Percentiles rank a stretch among this genome's conserved stretches.
Evolutionary conservation across 2,329 filamentous ascomycete genomes (phyloP).

Genomic region (Alternaria sp.): DNA sequence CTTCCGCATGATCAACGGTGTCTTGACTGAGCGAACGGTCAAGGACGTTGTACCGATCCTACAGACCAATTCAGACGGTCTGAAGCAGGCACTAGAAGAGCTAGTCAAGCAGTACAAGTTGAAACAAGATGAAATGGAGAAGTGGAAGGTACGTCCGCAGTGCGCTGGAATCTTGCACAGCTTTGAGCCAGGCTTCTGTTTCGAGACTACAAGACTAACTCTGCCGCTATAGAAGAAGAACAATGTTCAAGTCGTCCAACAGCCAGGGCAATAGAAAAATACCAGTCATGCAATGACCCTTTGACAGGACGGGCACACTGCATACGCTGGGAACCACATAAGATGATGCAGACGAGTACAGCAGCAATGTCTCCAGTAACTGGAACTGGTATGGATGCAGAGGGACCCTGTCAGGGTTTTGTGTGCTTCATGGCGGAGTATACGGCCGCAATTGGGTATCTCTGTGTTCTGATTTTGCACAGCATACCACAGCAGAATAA

Average conservation of each 20-base stretch:
- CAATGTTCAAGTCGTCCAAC: conserved; percentile 85
- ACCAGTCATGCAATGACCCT: conserved; percentile 21
- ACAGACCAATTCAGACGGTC: conserved; percentile 89
- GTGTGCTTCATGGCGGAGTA: not conserved
- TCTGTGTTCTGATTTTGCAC: not conserved
- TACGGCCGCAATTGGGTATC: not conserved
- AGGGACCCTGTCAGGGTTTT: not conserved
- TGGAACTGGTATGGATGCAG: conserved; percentile 4
- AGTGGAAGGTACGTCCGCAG: conserved; percentile 84
- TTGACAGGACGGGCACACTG: conserved; percentile 24
- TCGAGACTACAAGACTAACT: conserved; percentile 19
- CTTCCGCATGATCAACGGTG: conserved; percentile 98
- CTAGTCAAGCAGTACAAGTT: conserved; percentile 95
- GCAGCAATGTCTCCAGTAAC: conserved; percentile 17
- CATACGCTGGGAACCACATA: conserved; percentile 25
- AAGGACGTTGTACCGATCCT: conserved; percentile 90
- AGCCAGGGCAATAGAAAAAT: conserved; percentile 55
- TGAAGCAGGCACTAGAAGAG: conserved; percentile 94
- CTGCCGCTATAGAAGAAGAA: conserved; percentile 76
- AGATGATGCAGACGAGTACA: conserved; percentile 21
- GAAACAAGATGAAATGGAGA: conserved; percentile 94
- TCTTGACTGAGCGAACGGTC: conserved; percentile 92
- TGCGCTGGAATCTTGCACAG: not conserved
- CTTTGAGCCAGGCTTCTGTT: not conserved
- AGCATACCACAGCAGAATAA: conserved; percentile 8